Base-by-base conservation (phyloP, 257 asterid genomes). In the Paulownia fortunei region DNA sequence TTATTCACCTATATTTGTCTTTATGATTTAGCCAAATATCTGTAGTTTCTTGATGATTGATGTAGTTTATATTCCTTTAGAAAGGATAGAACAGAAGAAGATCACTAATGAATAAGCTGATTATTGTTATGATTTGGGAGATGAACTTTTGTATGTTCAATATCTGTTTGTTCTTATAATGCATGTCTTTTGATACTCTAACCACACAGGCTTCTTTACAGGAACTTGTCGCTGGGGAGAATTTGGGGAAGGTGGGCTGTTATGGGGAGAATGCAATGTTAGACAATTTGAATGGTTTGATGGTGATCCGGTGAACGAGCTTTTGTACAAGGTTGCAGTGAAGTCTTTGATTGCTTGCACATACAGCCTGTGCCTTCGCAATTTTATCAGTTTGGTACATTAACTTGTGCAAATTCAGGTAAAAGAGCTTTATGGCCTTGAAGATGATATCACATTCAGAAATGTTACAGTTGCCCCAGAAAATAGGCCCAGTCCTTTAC, bases 201-300 rank as follows among this genome's bases (percentile, higher is more conserved):
- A 62, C 52, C 59, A 66, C 18, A 15, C 39, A 62, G 73, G 61
- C 65, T 81, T 69, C 70, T 78, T 64, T 73, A 60, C 91, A 95
- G 99, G 98, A 83, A 95, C 99, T 78, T 85, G 87, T 76, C 94
- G 97, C 54, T 95, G 99, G 99, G 94, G 97, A 66, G 99, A 93
- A 89, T 95, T 89, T 87, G 99, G 99, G 79, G 97, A 95, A 88
- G 98, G 98, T 73, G 99, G 99, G 74, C 84, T 95, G 49, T 78
- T 95, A 84, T 93, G 99, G 98, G 98, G 99, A 72, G 99, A 95
- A 88, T 93, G 99, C 72, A 87, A 74, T 73, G 80, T 92, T 73
- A 90, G 97, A 84, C 84, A 91, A 73, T 87, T 84, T 79, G 98
- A 95, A 77, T 95, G 99, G 99, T 90, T 93, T 79, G 90, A 86